Base-by-base conservation (phyloP, 225 moss, liverwort and hornwort genomes). In the Asterella californica region DNA sequence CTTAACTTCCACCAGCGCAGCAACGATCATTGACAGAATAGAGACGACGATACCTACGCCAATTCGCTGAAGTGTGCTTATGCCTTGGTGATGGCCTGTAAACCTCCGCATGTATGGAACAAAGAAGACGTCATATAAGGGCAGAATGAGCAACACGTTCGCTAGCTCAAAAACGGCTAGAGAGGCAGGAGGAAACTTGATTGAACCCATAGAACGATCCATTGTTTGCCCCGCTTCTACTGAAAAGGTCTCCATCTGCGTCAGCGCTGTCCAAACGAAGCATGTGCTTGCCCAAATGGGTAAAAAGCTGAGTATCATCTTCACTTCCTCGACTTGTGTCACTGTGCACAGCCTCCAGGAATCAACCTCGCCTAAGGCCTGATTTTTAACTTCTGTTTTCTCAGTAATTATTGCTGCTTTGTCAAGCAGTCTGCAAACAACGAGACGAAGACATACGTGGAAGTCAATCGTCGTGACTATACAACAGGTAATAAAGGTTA, bases 221-320 rank as follows among this genome's bases (percentile, higher is more conserved):
- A 94, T 84, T 0, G 93, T 91, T 34, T 76, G 80, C 5, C 85
- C 93, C 47, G 87, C 83, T 83, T 90, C 91, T 14, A 91, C 93
- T 15, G 91, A 90, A 62, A 94, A 94, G 9, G 93, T 94, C 68
- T 91, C 91, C 93, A 94, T 88, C 72, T 94, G 93, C 0, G 91
- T 79, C 19, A 91, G 82, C 6, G 91, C 90, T 29, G 93, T 91
- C 91, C 91, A 94, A 10, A 94, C 91, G n/a, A 91, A 83, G 53
- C 85, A 79, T 7, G 91, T 94, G 62, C 89, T 90, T 10, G 78
- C 75, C 91, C 91, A 91, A 30, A 94, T 91, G 25, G 93, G 93
- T 59, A 91, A 61, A n/a, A 94, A 81, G 79, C 91, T 84, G 64
- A 94, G 84, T n/a, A 91, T 85, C 90, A 91, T 87, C 84, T 94